Conservation (phyloP, 2,329 filamentous ascomycete genomes). For the Colletotrichum orchidophilum region DNA sequence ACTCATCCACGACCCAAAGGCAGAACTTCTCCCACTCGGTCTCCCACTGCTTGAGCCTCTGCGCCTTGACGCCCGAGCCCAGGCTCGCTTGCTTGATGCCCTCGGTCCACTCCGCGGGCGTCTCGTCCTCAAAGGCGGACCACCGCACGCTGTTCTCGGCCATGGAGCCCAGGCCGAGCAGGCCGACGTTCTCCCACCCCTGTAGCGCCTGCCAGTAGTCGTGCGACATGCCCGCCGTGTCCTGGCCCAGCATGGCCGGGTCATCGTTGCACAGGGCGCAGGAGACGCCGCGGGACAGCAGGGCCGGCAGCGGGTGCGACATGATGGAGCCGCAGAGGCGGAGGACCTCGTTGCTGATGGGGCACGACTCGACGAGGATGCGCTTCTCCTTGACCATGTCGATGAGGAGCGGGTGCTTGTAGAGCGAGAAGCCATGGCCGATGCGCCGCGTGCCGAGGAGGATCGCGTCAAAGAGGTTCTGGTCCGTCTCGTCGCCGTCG, state of each 20-base stretch:
- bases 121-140: constrained; percentile 82
- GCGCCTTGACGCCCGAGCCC: constrained; percentile 72
- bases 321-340: constrained; percentile 76
- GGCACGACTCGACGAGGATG: constrained; percentile 83
- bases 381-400: constrained; percentile 84
- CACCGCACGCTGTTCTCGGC: constrained; percentile 88
- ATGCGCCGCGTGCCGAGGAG: constrained; percentile 82
- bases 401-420: constrained; percentile 83
- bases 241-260: constrained; percentile 81
- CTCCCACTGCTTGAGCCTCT: constrained; percentile 76
- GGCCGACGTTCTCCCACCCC: constrained; percentile 83
- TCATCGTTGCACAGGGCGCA: constrained; percentile 85
- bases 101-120: constrained; percentile 70
- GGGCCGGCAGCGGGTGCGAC: constrained; percentile 77
- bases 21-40: constrained; percentile 84
- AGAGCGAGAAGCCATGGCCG: constrained; percentile 82
- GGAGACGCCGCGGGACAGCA: constrained; percentile 79
- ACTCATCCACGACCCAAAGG: constrained; percentile 82
- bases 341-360: constrained; percentile 83
- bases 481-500: constrained; percentile 37
- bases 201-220: constrained; percentile 90
- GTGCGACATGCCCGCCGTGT: constrained; percentile 79
- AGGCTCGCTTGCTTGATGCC: constrained; percentile 76
- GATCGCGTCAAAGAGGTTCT: constrained; percentile 81
- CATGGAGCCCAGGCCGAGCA: constrained; percentile 80